Evolutionary conservation across 805 yeast genomes (phyloP), one percentile per base, ranked within the genome.

Genomic region (Myxozyma lipomycoides): DNA sequence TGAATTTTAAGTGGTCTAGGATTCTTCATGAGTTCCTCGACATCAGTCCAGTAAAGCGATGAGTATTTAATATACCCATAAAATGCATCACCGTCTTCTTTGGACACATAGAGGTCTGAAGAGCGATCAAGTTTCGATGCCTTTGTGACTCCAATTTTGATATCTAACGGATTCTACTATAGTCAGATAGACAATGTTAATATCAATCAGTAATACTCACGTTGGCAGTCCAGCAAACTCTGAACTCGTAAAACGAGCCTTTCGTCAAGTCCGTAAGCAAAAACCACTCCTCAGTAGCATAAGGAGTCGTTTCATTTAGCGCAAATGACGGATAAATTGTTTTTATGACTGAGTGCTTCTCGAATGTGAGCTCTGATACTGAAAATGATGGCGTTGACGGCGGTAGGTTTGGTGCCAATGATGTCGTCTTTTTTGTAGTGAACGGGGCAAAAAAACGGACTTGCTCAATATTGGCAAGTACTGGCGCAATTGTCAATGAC

Each of bases 181-280:
- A 12, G 15, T 18, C 35, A 37, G 21, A 3, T 17, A 26, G 4
- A 10, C 19, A 37, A 36, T 45, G 23, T n/a, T 19, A 37, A 25
- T 3, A 26, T 4, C 5, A 9, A 23, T 22, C 12, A n/a, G 19
- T 12, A 39, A 12, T 12, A 17, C 38, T 28, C 32, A 55, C 59
- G 19, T 44, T 48, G 12, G 59, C 59, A 15, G 59, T 58, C 59
- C 59, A 55, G 49, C 59, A 55, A n/a, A 55, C 59, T 9, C 59
- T 47, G 39, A 55, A 55, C 45, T 55, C 59, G 40, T 55, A 55
- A 24, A 55, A 51, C 17, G 59, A 52, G 6, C 59, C 50, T 47
- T 55, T 52, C 6, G 12, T 10, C 18, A 55, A 18, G 41, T 48
- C 59, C 9, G 50, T 41, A 25, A 55, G 39, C 15, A 48, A 41